phyloP scores from a whole-genome alignment of 2,329 filamentous ascomycete species.

The Ophiobolus disseminans region DNA sequence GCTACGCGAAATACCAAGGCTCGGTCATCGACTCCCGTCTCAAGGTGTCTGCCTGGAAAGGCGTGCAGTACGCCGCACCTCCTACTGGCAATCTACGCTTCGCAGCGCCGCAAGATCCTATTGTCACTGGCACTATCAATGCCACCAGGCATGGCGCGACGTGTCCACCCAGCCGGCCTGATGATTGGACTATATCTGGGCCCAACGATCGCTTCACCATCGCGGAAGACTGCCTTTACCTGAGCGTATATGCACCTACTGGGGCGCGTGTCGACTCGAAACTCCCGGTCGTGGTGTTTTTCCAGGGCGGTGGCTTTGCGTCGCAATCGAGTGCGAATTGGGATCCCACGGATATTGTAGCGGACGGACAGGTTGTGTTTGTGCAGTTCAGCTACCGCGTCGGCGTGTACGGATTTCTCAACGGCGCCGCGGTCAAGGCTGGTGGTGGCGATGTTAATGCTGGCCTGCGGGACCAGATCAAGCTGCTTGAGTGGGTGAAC shows the following conservation, averaged over 20 bases:
- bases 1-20: slow-evolving; percentile 71
- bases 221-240: slow-evolving; percentile 73
- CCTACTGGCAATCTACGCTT: slow-evolving; percentile 72
- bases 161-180: slow-evolving; percentile 40
- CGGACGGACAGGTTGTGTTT: slow-evolving; percentile 68
- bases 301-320: slow-evolving; percentile 58
- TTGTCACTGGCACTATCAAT: slow-evolving; percentile 16
- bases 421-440: slow-evolving; percentile 60
- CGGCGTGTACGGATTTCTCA: slow-evolving; percentile 75
- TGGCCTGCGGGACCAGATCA: slow-evolving; percentile 73
- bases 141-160: slow-evolving; percentile 40
- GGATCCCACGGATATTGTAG: slow-evolving; percentile 69
- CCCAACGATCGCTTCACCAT: slow-evolving; percentile 22
- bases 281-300: slow-evolving; percentile 70
- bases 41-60: slow-evolving; percentile 73
- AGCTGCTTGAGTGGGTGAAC: slow-evolving; percentile 73
- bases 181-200: slow-evolving; percentile 26
- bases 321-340: slow-evolving; percentile 58
- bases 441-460: slow-evolving; percentile 66
- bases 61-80: slow-evolving; percentile 74
- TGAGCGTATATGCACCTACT: slow-evolving; percentile 69
- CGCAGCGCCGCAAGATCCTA: slow-evolving; percentile 61
- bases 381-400: slow-evolving; percentile 81
- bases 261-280: slow-evolving; percentile 57
- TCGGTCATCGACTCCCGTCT: slow-evolving; percentile 51